These are phyloP conservation scores for Quercus ilex DNA, from an alignment of 306 rosid species.

Conservation along the genomic window DNA sequence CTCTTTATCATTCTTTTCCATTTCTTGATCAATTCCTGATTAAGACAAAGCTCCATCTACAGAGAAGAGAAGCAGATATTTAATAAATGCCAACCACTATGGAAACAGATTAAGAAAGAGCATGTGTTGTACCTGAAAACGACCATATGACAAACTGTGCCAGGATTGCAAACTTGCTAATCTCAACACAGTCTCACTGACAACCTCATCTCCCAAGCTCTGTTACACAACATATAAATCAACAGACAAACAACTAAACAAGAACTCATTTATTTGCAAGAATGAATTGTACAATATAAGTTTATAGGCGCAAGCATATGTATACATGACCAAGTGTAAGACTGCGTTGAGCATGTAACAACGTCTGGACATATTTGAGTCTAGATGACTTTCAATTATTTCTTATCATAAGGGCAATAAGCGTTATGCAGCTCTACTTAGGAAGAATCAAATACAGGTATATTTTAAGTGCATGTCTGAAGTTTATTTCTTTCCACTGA, in stretches of 20 bases:
- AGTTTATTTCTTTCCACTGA: not conserved
- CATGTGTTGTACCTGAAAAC: conserved; percentile 72
- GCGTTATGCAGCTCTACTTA: not conserved
- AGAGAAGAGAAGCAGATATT: conserved; percentile 10
- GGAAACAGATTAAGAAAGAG: conserved; percentile 12
- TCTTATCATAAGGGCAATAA: not conserved
- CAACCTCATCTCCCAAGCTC: conserved; percentile 99
- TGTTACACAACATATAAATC: conserved; percentile 30
- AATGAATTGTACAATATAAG: not conserved
- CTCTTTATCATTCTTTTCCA: conserved; percentile 89
- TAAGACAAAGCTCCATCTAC: conserved; percentile 94
- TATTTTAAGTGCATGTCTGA: not conserved
- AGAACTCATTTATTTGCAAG: not conserved
- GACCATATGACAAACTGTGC: conserved; percentile 91
- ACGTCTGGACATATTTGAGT: not conserved
- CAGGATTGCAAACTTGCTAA: conserved; percentile 87
- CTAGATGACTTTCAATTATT: not conserved
- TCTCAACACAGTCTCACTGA: conserved; percentile 74
- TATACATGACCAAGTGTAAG: not conserved
- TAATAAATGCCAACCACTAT: conserved; percentile 14
- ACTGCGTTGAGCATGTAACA: not conserved
- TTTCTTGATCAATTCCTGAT: conserved; percentile 78
- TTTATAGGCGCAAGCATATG: not conserved
- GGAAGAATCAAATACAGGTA: not conserved
- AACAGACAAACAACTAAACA: not conserved